Evolutionary conservation across 768 basidiomycete genomes (phyloP).

Genomic region (Podaxis sp.): DNA sequence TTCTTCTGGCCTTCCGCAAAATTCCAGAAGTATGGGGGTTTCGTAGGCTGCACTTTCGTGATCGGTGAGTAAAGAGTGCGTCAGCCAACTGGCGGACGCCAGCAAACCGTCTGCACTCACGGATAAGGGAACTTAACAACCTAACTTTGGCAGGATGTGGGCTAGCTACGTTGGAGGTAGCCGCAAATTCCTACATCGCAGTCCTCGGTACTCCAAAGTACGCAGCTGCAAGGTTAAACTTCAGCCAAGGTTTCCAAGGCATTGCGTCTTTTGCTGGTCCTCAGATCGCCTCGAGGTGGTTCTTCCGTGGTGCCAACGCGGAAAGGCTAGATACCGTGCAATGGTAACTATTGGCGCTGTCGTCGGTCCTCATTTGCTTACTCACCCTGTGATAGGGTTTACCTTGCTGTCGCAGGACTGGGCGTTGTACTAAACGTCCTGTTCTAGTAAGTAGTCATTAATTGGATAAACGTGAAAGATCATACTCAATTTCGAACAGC

Average conservation of each 20-base stretch:
- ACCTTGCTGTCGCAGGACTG: conserved; percentile 62
- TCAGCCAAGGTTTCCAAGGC: conserved; percentile 79
- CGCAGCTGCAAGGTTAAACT: conserved; percentile 74
- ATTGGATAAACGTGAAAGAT: not conserved
- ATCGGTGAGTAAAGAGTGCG: conserved; percentile 40
- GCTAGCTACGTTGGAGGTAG: conserved; percentile 63
- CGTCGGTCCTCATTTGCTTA: conserved; percentile 3
- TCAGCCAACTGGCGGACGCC: not conserved
- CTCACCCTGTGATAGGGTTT: conserved; percentile 44
- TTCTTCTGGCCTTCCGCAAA: conserved; percentile 80
- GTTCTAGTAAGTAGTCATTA: conserved; percentile 48
- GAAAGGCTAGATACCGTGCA: conserved; percentile 64
- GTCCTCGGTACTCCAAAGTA: conserved; percentile 66
- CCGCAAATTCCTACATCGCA: conserved; percentile 79
- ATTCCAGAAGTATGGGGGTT: conserved; percentile 66
- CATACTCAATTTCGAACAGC: conserved; percentile 28
- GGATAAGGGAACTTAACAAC: not conserved
- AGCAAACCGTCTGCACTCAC: not conserved
- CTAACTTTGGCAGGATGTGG: conserved; percentile 49
- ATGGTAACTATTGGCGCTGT: conserved; percentile 37
- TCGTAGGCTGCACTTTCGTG: conserved; percentile 72
- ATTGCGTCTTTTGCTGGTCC: conserved; percentile 73
- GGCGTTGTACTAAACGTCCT: conserved; percentile 59
- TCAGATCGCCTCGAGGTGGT: conserved; percentile 72
- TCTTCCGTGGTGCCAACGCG: conserved; percentile 66